These are phyloP conservation scores for Starmerella floricola DNA, from an alignment of 805 yeast genomes.

Conservation along the genomic window DNA sequence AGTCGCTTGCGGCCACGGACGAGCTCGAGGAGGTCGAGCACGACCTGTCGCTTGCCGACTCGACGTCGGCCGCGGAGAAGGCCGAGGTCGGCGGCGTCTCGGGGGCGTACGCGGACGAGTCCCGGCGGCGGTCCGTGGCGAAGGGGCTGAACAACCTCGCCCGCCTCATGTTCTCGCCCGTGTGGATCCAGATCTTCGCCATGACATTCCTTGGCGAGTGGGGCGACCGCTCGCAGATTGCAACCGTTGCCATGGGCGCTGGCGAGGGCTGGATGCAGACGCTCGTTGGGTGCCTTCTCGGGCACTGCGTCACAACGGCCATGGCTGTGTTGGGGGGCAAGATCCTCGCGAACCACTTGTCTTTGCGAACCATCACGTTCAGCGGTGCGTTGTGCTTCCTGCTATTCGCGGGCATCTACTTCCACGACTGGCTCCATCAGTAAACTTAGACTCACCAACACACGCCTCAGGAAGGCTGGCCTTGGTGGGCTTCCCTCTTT, in stretches of 20 bases:
- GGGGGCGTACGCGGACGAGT: slow-evolving; percentile 26
- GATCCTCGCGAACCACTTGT: slow-evolving; percentile 73
- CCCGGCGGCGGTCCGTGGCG: background rate
- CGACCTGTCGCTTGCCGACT: slow-evolving; percentile 58
- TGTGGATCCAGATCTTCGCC: slow-evolving; percentile 85
- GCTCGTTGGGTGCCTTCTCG: slow-evolving; percentile 76
- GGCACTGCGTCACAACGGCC: slow-evolving; percentile 78
- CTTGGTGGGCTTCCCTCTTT: too few relatives aligned
- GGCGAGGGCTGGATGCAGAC: slow-evolving; percentile 86
- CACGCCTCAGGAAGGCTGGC: too few relatives aligned
- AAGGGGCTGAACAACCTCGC: slow-evolving; percentile 43
- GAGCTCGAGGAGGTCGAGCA: slow-evolving; percentile 96
- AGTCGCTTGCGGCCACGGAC: slow-evolving; percentile 68
- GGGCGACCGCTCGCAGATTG: slow-evolving; percentile 98
- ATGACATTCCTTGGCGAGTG: slow-evolving; percentile 97
- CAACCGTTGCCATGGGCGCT: slow-evolving; percentile 97
- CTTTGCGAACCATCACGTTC: slow-evolving; percentile 82
- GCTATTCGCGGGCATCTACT: slow-evolving; percentile 66
- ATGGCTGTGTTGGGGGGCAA: slow-evolving; percentile 93
- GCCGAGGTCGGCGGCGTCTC: slow-evolving; percentile 30
- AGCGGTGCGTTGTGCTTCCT: slow-evolving; percentile 85
- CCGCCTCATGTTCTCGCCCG: slow-evolving; percentile 61
- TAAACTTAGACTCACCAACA: too few relatives aligned
- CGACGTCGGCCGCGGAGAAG: slow-evolving; percentile 34
- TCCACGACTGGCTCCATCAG: slow-evolving; percentile 37